Base-by-base conservation (phyloP, 352 stramenopile species). In the Stramenopiles sp. region DNA sequence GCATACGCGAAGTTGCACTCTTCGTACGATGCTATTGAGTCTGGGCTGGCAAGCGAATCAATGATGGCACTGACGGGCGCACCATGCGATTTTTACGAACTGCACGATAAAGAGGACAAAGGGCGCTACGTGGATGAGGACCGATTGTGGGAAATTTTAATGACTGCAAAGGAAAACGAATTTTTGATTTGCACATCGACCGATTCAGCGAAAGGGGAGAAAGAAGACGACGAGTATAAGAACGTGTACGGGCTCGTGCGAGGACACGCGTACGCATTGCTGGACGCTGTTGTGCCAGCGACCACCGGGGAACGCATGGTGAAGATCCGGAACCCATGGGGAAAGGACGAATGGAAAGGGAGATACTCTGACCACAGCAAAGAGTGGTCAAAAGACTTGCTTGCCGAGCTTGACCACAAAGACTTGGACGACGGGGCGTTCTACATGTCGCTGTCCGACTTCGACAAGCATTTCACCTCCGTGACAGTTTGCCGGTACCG, bases 1-100 rank as follows among this genome's bases (percentile, higher is more conserved):
- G 53, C 53, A 71, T 71, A 35, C 35, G 53, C 53, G 35, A 71
- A 71, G 12, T 35, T 71, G 6, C 35, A 71, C 12, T 31, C 31
- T 6, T 71, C 53, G 2, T 71, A 71, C 35, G 53, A 31, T 6
- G 53, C 53, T 6, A 71, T 71, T 6, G 53, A 71, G 12, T 71
- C 53, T 71, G 53, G 53, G 33, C 33, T 33, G 35, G 33, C 31
- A 31, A 71, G 33, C 35, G 53, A 71, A 71, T 31, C 53, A 6
- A 35, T 71, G 6, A 31, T 35, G 12, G 35, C 35, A 6, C 35
- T 71, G 53, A 71, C 53, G 12, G 53, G 53, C 33, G 53, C 53
- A 35, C 53, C 53, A 6, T 71, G 53, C 12, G 33, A 35, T 71
- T 33, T 31, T 71, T 31, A n/a, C n/a, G n/a, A n/a, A n/a, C n/a